Evolutionary conservation across 139 green algal species (phyloP).

Genomic region (Coelastrella sp.): DNA sequence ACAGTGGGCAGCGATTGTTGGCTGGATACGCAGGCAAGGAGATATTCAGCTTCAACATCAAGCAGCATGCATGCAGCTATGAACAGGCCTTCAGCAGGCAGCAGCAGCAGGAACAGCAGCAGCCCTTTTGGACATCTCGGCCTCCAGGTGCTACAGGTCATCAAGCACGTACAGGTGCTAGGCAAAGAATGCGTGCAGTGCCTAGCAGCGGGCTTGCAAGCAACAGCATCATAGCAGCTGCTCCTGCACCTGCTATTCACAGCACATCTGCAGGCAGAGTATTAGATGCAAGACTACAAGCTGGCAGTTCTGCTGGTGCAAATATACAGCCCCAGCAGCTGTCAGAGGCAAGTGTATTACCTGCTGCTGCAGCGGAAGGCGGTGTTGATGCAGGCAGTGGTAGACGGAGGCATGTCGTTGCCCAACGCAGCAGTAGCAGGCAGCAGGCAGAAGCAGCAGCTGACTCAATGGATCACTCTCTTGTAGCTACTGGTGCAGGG

Average conservation of each 20-base stretch:
- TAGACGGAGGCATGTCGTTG: background rate
- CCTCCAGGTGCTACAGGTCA: background rate
- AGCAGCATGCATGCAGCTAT: constrained; percentile 27
- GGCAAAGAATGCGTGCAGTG: too few relatives aligned
- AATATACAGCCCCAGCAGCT: background rate
- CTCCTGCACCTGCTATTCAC: background rate
- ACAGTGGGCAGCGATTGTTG: constrained; percentile 8
- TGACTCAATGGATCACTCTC: background rate
- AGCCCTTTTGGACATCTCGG: background rate
- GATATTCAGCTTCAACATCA: constrained; percentile 12
- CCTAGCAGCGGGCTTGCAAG: background rate
- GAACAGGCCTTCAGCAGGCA: background rate
- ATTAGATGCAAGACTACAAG: background rate
- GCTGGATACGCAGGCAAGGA: constrained; percentile 22
- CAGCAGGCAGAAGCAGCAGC: background rate
- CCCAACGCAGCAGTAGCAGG: background rate
- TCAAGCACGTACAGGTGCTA: background rate
- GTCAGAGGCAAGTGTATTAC: background rate
- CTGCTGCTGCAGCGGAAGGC: background rate
- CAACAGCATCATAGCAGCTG: background rate
- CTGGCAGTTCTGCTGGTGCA: background rate
- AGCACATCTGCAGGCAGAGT: background rate
- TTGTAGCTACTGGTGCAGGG: too few relatives aligned
- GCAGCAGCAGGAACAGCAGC: background rate
- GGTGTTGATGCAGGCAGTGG: background rate